Evolutionary conservation across 2,329 filamentous ascomycete genomes (phyloP).

Genomic region (Paraphaeosphaeria sporulosa): DNA sequence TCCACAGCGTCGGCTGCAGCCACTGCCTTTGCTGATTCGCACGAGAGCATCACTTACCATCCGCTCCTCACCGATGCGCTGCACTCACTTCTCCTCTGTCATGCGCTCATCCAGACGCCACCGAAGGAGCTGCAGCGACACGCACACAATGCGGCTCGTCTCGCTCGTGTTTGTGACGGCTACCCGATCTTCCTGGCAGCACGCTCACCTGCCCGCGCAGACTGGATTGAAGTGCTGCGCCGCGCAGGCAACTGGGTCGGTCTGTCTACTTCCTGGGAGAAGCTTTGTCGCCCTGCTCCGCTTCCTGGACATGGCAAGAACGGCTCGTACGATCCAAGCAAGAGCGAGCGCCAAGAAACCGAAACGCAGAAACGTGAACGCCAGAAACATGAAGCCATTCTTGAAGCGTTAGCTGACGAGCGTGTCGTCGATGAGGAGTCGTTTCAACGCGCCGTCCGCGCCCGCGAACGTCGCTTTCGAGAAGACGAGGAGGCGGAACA

Average conservation of each 20-base stretch:
- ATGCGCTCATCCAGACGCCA: conserved; percentile 81
- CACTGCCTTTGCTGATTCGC: conserved; percentile 52
- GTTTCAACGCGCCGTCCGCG: conserved; percentile 69
- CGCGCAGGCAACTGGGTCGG: conserved; percentile 74
- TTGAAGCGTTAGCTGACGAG: conserved; percentile 73
- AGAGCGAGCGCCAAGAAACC: conserved; percentile 46
- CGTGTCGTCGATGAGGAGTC: conserved; percentile 71
- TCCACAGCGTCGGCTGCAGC: conserved; percentile 43
- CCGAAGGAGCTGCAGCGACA: conserved; percentile 79
- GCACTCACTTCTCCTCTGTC: conserved; percentile 78
- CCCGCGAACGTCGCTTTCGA: conserved; percentile 63
- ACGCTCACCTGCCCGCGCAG: conserved; percentile 73
- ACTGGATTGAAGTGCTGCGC: conserved; percentile 80
- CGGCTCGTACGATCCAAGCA: conserved; percentile 12
- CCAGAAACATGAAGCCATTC: conserved; percentile 69
- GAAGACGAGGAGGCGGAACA: conserved; percentile 62
- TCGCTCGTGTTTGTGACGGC: conserved; percentile 76
- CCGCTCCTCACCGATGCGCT: conserved; percentile 80
- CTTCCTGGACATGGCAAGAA: conserved; percentile 42
- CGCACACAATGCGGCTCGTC: conserved; percentile 80
- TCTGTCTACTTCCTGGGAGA: conserved; percentile 72
- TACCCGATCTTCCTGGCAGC: conserved; percentile 81
- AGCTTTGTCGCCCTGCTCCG: conserved; percentile 65
- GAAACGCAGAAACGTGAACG: conserved; percentile 65
- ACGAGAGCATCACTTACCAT: conserved; percentile 79